These are phyloP conservation scores for Pontederia paniculata DNA, from an alignment of 176 grass and related monocot species.

Conservation along the genomic window DNA sequence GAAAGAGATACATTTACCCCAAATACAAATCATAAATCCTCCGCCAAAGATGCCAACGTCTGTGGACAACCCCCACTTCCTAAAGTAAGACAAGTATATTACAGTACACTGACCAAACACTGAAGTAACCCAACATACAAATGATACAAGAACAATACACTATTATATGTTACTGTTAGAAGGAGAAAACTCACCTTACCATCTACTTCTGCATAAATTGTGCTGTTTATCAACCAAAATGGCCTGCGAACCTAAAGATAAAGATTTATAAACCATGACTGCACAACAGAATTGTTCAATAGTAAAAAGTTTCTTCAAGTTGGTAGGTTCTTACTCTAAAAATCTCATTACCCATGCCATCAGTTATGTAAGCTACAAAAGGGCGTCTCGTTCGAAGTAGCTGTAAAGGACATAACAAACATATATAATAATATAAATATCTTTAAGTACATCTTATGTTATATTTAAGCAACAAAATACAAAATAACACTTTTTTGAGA, in stretches of 20 bases:
- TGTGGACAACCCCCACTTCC: slow-evolving; percentile 92
- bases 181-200: slow-evolving; percentile 51
- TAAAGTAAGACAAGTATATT: slow-evolving; percentile 25
- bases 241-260: slow-evolving; percentile 72
- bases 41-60: slow-evolving; percentile 96
- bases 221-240: slow-evolving; percentile 96
- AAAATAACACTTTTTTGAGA: too few relatives aligned
- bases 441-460: background rate
- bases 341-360: slow-evolving; percentile 72
- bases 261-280: slow-evolving; percentile 1
- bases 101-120: slow-evolving; percentile 20
- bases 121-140: background rate
- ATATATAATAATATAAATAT: background rate
- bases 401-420: slow-evolving; percentile 25
- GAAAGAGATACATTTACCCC: slow-evolving; percentile 45
- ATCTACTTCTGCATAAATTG: slow-evolving; percentile 89
- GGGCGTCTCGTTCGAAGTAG: slow-evolving; percentile 73
- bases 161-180: slow-evolving; percentile 5
- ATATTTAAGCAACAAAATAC: background rate
- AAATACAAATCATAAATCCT: slow-evolving; percentile 98
- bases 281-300: background rate
- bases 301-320: background rate
- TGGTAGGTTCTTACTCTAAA: slow-evolving; percentile 48
- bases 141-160: slow-evolving; percentile 10
- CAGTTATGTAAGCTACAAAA: slow-evolving; percentile 75